Percentiles rank a stretch among this genome's conserved stretches.
Evolutionary conservation across 768 basidiomycete genomes (phyloP).

Genomic region (Auricularia auricula-judae): DNA sequence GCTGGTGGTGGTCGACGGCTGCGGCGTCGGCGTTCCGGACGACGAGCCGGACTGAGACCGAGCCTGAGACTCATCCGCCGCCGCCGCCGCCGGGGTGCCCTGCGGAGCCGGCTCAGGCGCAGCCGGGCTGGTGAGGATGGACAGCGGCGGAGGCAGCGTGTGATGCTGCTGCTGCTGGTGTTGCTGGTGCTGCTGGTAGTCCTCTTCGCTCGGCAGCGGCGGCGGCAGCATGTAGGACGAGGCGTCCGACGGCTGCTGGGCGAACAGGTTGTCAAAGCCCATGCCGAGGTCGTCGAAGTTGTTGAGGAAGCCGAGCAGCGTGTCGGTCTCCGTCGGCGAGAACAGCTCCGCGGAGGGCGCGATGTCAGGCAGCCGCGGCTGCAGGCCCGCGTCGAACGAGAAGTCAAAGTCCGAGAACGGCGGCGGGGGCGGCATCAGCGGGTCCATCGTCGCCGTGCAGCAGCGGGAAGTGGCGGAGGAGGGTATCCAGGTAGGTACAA

Average conservation of each 20-base stretch:
- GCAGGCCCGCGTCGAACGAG: not conserved
- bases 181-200: too few species aligned
- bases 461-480: not conserved
- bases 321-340: constrained; percentile 64
- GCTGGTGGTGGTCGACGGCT: constrained; percentile 9
- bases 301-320: constrained; percentile 74
- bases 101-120: too few species aligned
- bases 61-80: not conserved
- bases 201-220: too few species aligned
- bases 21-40: constrained; percentile 7
- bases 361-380: not conserved
- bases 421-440: constrained; percentile 1
- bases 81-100: too few species aligned
- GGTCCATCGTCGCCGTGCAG: not conserved
- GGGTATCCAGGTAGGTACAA: not conserved
- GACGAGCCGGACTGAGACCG: constrained; percentile 10
- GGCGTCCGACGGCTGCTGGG: not conserved
- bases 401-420: constrained; percentile 7
- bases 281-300: constrained; percentile 36
- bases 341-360: constrained; percentile 38
- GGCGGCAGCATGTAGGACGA: not conserved
- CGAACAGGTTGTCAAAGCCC: not conserved
- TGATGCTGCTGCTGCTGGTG: too few species aligned
- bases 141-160: too few species aligned
- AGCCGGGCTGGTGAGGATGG: too few species aligned